Base-by-base conservation (phyloP, 495 filamentous ascomycete genomes). In the Gamarada debralockiae region DNA sequence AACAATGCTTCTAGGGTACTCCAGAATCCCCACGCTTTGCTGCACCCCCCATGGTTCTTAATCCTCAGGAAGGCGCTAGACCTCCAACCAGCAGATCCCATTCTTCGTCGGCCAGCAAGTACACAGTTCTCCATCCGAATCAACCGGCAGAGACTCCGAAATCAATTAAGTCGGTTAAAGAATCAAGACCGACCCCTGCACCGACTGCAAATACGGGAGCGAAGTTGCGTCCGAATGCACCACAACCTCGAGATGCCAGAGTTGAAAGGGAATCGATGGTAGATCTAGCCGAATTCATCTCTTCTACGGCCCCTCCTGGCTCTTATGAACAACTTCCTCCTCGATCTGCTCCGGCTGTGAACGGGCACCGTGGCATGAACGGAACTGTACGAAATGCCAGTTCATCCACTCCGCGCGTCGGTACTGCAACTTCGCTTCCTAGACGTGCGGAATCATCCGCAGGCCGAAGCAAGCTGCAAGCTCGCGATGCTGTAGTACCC, bases 231-330 rank as follows among this genome's bases (percentile, higher is more conserved):
- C 21, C 52, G 1, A 58, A 55, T 43, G 51, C 40, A 50, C 52
- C 68, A 13, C 80, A 82, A 50, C 75, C 87, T 37, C 74, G 87
- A 50, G 89, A 92, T 53, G 79, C 86, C n/a, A 73, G 83, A 55
- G 65, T 83, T 3, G 70, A 78, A 22, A 69, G 75, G 4, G 82
- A 86, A 40, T 85, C 86, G 0, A 76, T 85, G 23, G 73, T 77
- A 25, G 89, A 95, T 46, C 86, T 96, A 65, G 87, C 89, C 15
- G 87, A 95, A 44, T 95, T 95, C 58, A 84, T 92, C 23, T 40
- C 24, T n/a, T 22, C 25, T 31, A 17, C 36, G 31, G 89, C 87
- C n/a, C 89, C 91, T 5, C 61, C 70, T 43, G 68, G 67, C 22
- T 48, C 48, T 6, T 54, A 53, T 29, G 52, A 53, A 18, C n/a